These are phyloP conservation scores for Posidonia australis DNA, from an alignment of 106 monocot genomes.

Conservation along the genomic window DNA sequence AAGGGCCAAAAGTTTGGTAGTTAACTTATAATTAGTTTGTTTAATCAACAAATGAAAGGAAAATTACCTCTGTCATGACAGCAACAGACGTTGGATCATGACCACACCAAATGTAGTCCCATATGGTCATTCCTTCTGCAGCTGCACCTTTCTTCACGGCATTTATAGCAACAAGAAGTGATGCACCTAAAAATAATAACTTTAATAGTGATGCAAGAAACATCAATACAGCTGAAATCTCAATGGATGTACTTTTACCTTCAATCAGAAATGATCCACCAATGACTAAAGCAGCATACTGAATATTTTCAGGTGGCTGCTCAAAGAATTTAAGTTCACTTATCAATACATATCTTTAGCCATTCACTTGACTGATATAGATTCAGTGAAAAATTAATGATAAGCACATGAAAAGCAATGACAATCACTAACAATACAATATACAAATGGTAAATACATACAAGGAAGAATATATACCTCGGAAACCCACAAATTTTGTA, in stretches of 20 bases:
- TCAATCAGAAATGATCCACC: conserved; percentile 97
- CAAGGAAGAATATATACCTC: conserved; percentile 36
- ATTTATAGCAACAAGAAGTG: conserved; percentile 89
- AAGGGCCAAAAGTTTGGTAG: not conserved
- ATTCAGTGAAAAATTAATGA: not conserved
- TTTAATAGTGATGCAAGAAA: not conserved
- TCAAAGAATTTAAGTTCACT: conserved; percentile 2
- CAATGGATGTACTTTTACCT: conserved; percentile 37
- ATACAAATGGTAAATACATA: no score
- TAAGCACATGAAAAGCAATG: not conserved
- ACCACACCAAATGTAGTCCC: conserved; percentile 95
- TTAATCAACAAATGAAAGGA: not conserved
- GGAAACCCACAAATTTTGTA: conserved; percentile 80
- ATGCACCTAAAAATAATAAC: conserved; percentile 54
- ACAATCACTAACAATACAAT: not conserved
- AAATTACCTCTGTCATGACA: conserved; percentile 90
- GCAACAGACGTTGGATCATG: conserved; percentile 99
- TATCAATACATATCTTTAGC: not conserved
- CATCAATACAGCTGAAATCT: not conserved
- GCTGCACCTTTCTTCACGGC: conserved; percentile 98
- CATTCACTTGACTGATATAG: not conserved
- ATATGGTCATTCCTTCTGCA: conserved; percentile 83
- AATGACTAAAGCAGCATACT: conserved; percentile 96
- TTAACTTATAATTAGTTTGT: not conserved
- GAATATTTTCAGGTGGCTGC: conserved; percentile 93